Evolutionary conservation across 2,329 filamentous ascomycete species (phyloP).

Genomic region (Neonectria coccinea): DNA sequence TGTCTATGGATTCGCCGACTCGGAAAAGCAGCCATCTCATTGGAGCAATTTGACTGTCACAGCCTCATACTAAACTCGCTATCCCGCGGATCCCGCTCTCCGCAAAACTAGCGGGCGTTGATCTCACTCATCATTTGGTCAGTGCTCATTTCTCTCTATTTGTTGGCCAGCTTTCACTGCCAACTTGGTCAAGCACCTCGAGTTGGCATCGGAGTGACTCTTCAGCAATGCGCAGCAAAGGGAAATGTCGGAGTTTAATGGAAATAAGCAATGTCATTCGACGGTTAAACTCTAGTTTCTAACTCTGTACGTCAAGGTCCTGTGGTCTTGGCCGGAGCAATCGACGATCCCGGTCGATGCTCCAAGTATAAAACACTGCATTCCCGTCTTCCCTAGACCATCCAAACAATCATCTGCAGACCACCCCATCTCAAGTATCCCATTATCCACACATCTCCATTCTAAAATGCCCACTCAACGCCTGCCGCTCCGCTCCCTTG

Average conservation of each 20-base stretch:
- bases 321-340: background rate
- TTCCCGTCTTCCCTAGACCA: background rate
- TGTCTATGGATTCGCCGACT: slow-evolving; percentile 24
- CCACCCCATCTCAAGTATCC: background rate
- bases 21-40: slow-evolving; percentile 38
- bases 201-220: background rate
- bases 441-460: background rate
- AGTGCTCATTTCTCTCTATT: slow-evolving; percentile 22
- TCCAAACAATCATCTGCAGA: background rate
- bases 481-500: slow-evolving; percentile 46
- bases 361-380: background rate
- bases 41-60: slow-evolving; percentile 19
- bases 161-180: slow-evolving; percentile 28
- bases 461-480: background rate
- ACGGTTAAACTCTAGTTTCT: background rate
- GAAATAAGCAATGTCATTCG: background rate
- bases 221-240: background rate
- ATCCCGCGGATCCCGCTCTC: background rate
- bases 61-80: background rate
- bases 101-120: too few relatives aligned
- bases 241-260: background rate
- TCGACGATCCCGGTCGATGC: background rate
- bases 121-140: too few relatives aligned
- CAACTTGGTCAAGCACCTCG: background rate
- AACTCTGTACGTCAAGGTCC: background rate